Evolutionary conservation across 169 alveolate genomes (phyloP), one percentile per base, ranked within the genome.

Genomic region (Cryptosporidium canis): DNA sequence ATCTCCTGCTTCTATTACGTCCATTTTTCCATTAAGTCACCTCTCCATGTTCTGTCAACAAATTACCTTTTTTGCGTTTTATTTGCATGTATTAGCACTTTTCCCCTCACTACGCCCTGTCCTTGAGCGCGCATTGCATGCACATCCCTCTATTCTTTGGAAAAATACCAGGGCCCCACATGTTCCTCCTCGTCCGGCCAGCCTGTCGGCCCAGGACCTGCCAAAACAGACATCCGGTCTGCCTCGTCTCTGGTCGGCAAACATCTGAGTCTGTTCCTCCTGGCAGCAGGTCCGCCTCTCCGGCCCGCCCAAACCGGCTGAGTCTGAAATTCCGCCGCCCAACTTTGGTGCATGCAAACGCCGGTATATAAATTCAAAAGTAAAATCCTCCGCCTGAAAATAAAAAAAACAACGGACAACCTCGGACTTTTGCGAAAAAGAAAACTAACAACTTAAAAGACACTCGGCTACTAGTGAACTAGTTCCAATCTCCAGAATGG

Each of bases 1-100:
- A 77, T 77, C 87, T 8, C 87, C 87, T 53, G 87, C 87, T 77
- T 77, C 87, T 56, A 77, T 77, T 31, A 77, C 87, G 44, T 77
- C 72, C 87, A 77, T 77, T 61, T 29, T 56, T 61, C 27, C 27
- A 27, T 2, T 18, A 29, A 61, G 14, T 33, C 84, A 24, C 66
- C 24, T 70, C 55, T 70, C 45, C 72, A 27, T 45, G 61, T 56
- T 21, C 29, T 29, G 51, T 33, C 51, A 48, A n/a, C 18, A 18
- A 56, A 35, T 35, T 41, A 77, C 44, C 61, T 29, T 43, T 70
- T 55, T 56, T 29, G 24, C 21, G 63, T 4, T 29, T 29, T 41
- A 29, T 18, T 43, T 72, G 72, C 72, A 77, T 58, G 77, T 31
- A 8, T 12, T 35, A 16, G 35, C 31, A 24, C 39, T 58, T 24